These are phyloP conservation scores for Neurospora terricola DNA, from an alignment of 495 filamentous ascomycete genomes.

Conservation along the genomic window DNA sequence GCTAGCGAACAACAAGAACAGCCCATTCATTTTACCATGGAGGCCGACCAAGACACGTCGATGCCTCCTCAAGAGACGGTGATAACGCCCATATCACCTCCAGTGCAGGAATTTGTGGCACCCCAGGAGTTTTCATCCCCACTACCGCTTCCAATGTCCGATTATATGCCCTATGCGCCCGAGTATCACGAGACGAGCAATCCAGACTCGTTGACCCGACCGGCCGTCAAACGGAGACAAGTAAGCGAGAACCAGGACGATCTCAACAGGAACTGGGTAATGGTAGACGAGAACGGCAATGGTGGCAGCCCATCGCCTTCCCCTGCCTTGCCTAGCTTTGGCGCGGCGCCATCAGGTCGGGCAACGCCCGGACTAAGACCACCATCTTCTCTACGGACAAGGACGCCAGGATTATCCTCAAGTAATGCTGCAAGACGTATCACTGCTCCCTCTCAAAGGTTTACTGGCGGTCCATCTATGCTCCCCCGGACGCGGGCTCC, in stretches of 20 bases:
- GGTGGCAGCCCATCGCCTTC: not conserved
- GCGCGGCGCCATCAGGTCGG: not conserved
- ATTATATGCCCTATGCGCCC: slow-evolving; percentile 12
- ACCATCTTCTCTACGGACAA: not conserved
- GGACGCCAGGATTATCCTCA: not conserved
- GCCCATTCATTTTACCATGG: not conserved
- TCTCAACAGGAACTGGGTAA: slow-evolving; percentile 60
- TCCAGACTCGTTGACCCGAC: slow-evolving; percentile 33
- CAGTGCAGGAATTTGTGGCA: not conserved
- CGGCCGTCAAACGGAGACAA: slow-evolving; percentile 42
- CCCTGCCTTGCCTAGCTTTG: slow-evolving; percentile 3
- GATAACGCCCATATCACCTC: not conserved
- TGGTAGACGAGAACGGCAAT: slow-evolving; percentile 42
- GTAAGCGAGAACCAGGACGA: slow-evolving; percentile 42
- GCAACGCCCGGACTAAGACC: not conserved
- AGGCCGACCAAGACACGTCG: not conserved
- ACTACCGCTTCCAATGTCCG: not conserved
- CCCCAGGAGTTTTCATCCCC: not conserved
- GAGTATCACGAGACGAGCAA: slow-evolving; percentile 21
- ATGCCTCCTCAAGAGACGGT: not conserved
- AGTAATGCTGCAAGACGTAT: slow-evolving; percentile 20
- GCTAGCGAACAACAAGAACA: slow-evolving; percentile 1
- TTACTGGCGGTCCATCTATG: slow-evolving; percentile 15
- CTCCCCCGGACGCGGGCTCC: slow-evolving; percentile 3
- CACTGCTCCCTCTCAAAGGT: slow-evolving; percentile 26